These are phyloP conservation scores for Mortierella polycephala DNA, from an alignment of 371 early-diverging fungal genomes.

Conservation along the genomic window DNA sequence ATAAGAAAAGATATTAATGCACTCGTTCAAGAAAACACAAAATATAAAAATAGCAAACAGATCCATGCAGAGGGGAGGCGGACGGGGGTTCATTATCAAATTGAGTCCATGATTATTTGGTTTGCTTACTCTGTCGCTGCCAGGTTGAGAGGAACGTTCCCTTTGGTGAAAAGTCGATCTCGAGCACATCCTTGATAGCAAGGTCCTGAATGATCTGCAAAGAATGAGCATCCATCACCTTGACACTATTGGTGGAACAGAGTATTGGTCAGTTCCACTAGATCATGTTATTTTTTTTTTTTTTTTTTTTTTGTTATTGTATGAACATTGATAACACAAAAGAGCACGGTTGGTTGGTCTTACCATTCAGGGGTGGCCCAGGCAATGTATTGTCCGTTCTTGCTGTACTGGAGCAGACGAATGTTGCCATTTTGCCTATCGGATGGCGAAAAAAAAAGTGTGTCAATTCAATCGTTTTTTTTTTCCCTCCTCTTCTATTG, in stretches of 20 bases:
- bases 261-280: too few species aligned
- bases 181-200: constrained; percentile 74
- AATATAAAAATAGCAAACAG: not conserved
- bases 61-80: not conserved
- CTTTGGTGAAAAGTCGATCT: constrained; percentile 91
- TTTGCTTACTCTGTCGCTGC: constrained; percentile 80
- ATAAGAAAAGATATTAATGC: not conserved
- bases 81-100: too few species aligned
- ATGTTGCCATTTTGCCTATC: constrained; percentile 69
- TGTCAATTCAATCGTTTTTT: not conserved
- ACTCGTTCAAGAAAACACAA: not conserved
- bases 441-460: not conserved
- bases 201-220: constrained; percentile 73
- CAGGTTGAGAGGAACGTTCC: constrained; percentile 91
- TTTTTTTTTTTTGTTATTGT: too few species aligned
- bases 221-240: constrained; percentile 77
- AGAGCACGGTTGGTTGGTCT: not conserved
- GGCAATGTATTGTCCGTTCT: constrained; percentile 82
- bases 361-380: constrained; percentile 79
- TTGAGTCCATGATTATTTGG: too few species aligned
- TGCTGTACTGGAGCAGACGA: constrained; percentile 83
- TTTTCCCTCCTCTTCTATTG: not conserved
- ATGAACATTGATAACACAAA: not conserved
- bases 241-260: constrained; percentile 61
- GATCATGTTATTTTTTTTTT: too few species aligned